Base-by-base conservation (phyloP, 2,329 filamentous ascomycete species). In the Aspergillus sergii region DNA sequence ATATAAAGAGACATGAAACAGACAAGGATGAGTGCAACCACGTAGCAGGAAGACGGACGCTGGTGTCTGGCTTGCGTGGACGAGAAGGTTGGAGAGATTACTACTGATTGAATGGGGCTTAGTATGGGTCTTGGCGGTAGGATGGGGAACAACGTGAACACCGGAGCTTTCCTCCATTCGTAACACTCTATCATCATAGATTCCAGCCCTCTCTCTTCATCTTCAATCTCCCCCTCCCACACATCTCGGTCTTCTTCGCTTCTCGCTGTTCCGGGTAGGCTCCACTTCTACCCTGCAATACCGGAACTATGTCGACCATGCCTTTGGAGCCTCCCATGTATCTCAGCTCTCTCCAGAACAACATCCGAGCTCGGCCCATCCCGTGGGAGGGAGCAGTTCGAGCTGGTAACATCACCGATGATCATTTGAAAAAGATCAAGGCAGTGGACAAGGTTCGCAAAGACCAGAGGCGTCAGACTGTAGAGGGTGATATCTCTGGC, bases 371-470 rank as follows among this genome's bases (percentile, higher is more conserved):
- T 76, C 89, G 95, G 71, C 94, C 94, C 69, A 97, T 99, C 81
- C 94, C 94, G 63, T 99, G 95, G 95, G 94, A 98, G 80, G 94
- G 94, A 73, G 94, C 94, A 73, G 93, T 96, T 70, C 89, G 95
- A 79, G 93, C 93, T 72, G 93, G 94, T 79, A 95, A 93, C 75
- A 91, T 99, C 80, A 96, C 92, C 63, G 94, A 98, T 71, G 90
- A 91, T 71, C 94, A 99, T 80, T 88, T 97, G 72, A 92, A 91
- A 83, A 94, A 94, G 85, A 97, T 99, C 82, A 94, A 94, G 80
- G 92, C 94, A 65, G 92, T 98, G 72, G 95, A 98, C 80, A 98
- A 97, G 82, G 92, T 95, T 69, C 91, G 93, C 79, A 95, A 93
- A 79, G 95, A 98, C 71, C 91, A 93, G 80, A 88, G 94, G 75